Percentiles rank a stretch among this genome's conserved stretches.
phyloP scores from a whole-genome alignment of 2,329 filamentous ascomycete genomes.

The Fusarium sp. region DNA sequence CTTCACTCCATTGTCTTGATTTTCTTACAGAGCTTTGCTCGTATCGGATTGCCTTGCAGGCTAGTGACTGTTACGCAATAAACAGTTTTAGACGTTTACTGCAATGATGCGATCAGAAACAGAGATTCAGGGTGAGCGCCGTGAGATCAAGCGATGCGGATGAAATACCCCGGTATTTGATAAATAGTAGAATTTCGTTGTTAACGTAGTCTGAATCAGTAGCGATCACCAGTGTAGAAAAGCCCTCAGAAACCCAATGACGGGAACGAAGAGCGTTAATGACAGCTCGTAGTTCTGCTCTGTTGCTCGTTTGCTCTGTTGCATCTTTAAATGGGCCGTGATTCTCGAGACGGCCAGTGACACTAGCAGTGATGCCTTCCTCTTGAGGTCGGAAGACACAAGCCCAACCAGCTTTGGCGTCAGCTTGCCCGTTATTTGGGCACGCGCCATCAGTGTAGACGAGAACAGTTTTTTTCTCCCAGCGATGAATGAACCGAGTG shows the following conservation, averaged over 20 bases:
- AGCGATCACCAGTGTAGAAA: slow-evolving; percentile 55
- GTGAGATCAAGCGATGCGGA: no score
- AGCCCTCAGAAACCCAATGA: slow-evolving; percentile 46
- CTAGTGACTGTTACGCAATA: no score
- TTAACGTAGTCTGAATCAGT: slow-evolving; percentile 30
- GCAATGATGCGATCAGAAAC: no score
- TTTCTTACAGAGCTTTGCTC: no score
- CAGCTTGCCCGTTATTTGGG: slow-evolving; percentile 53
- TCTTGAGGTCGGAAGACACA: slow-evolving; percentile 45
- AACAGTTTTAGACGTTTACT: no score
- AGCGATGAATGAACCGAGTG: slow-evolving; percentile 17
- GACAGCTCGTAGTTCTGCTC: slow-evolving; percentile 31
- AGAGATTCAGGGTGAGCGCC: no score
- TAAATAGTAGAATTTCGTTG: no score
- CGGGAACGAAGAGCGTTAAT: slow-evolving; percentile 13
- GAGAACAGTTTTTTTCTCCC: slow-evolving; percentile 45
- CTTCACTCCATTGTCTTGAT: no score
- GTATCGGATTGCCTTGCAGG: no score
- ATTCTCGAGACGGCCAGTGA: slow-evolving; percentile 55
- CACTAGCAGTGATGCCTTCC: not conserved
- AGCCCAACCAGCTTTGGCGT: slow-evolving; percentile 56
- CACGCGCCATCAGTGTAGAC: slow-evolving; percentile 61
- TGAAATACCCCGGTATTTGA: no score
- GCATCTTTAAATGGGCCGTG: slow-evolving; percentile 55
- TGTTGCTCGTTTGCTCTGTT: slow-evolving; percentile 59